Conservation (phyloP, 768 basidiomycete species). For the Strobilomyces echinocephalus region DNA sequence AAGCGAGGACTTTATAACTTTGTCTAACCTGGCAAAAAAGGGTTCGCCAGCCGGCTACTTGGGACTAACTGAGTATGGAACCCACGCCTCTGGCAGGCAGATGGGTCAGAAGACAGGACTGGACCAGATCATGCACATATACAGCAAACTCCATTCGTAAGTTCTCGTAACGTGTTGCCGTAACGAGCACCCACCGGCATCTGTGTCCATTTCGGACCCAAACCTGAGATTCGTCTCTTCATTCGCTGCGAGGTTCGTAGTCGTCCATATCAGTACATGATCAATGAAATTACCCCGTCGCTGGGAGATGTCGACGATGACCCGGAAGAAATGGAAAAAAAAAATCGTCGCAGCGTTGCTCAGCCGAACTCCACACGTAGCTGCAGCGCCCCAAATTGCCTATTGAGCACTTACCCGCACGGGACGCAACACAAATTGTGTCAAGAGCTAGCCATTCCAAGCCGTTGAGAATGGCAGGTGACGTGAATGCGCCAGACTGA, state of each 20-base stretch:
- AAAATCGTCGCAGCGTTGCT: not conserved
- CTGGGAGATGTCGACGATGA: constrained; percentile 2
- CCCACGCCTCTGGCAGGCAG: constrained; percentile 30
- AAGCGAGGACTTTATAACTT: constrained; percentile 29
- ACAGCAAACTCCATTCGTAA: constrained; percentile 27
- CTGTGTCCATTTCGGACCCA: constrained; percentile 23
- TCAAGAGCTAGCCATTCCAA: not conserved
- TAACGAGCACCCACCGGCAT: constrained; percentile 26
- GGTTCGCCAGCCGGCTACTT: constrained; percentile 20
- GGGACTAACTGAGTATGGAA: constrained; percentile 26
- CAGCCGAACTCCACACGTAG: not conserved
- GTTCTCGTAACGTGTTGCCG: constrained; percentile 25
- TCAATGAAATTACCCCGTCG: constrained; percentile 27
- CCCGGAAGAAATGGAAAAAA: not conserved
- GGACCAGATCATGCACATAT: constrained; percentile 26
- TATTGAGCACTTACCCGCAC: not conserved
- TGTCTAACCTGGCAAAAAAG: constrained; percentile 21
- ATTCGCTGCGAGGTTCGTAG: constrained; percentile 10
- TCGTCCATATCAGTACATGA: constrained; percentile 18
- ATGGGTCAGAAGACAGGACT: constrained; percentile 27
- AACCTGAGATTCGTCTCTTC: constrained; percentile 20
- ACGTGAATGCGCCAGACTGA: constrained; percentile 23
- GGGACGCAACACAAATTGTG: constrained; percentile 7
- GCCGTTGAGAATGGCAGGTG: constrained; percentile 19
- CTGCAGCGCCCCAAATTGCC: constrained; percentile 1